Percentiles rank a stretch among this genome's conserved stretches.
phyloP scores from a whole-genome alignment of 1,284 basidiomycete species.

The Hemileia vastatrix region DNA sequence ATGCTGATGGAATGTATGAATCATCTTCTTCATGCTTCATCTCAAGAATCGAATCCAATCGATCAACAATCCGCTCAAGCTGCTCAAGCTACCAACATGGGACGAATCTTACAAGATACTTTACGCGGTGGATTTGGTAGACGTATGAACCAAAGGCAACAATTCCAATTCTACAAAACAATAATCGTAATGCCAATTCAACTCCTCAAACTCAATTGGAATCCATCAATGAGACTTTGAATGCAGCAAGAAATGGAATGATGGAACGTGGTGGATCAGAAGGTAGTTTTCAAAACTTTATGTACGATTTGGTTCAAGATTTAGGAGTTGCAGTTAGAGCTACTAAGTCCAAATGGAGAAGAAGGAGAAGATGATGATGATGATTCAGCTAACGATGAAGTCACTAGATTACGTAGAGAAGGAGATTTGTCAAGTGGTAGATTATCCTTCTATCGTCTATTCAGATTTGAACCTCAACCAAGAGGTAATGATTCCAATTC shows the following conservation, averaged over 20 bases:
- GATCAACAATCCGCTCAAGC: background rate
- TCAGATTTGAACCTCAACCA: constrained; percentile 33
- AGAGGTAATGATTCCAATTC: background rate
- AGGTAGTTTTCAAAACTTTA: constrained; percentile 35
- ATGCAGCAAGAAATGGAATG: constrained; percentile 3
- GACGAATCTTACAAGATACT: background rate
- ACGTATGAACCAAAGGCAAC: background rate
- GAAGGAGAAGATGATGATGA: too few relatives aligned
- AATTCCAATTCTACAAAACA: background rate
- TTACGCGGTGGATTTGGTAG: background rate
- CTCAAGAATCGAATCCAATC: background rate
- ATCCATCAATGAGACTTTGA: constrained; percentile 5
- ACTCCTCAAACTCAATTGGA: constrained; percentile 3
- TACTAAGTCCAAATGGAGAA: constrained; percentile 21
- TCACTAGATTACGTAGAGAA: constrained; percentile 23
- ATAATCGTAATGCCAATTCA: background rate
- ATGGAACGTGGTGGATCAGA: constrained; percentile 1
- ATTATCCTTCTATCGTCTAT: constrained; percentile 40
- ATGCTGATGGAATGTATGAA: background rate
- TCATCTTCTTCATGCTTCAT: background rate
- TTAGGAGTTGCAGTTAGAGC: constrained; percentile 31
- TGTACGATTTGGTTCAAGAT: constrained; percentile 33
- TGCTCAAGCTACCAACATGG: background rate
- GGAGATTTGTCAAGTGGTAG: constrained; percentile 35
- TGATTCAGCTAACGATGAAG: constrained; percentile 24